Conservation (phyloP, 2,329 filamentous ascomycete species). For the Pestalotiopsis sp. region DNA sequence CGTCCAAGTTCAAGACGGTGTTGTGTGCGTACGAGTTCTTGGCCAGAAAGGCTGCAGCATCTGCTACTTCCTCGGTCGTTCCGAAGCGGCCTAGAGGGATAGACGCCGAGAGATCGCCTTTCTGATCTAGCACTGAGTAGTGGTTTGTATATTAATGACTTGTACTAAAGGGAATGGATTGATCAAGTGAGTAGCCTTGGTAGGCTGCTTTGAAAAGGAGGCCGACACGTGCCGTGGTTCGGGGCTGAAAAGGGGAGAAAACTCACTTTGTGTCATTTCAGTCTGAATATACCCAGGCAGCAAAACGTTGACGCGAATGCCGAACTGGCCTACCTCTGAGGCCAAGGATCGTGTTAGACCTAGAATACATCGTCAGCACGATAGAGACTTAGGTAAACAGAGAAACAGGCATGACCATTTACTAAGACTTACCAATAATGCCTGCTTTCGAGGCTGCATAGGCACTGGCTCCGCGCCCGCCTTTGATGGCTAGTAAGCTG, state of each 20-base stretch:
- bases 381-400: conserved; percentile 18
- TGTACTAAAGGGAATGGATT: conserved; percentile 18
- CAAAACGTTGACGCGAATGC: conserved; percentile 78
- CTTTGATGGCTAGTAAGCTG: conserved; percentile 72
- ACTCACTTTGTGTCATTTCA: conserved; percentile 74
- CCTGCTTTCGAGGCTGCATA: conserved; percentile 85
- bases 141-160: conserved; percentile 40
- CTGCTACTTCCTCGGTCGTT: conserved; percentile 71
- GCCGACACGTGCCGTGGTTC: neutral
- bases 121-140: conserved; percentile 27
- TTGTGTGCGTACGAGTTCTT: conserved; percentile 85
- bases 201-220: conserved; percentile 1
- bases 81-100: conserved; percentile 74
- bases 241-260: conserved; percentile 14
- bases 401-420: conserved; percentile 12
- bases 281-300: conserved; percentile 84
- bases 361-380: conserved; percentile 32
- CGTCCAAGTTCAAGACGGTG: conserved; percentile 83
- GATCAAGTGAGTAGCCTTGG: neutral
- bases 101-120: conserved; percentile 38
- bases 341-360: conserved; percentile 71
- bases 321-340: conserved; percentile 60
- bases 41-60: conserved; percentile 78
- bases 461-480: conserved; percentile 69
- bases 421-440: conserved; percentile 60